These are phyloP conservation scores for Passiflora organensis DNA, from an alignment of 345 rosid species.

Conservation along the genomic window DNA sequence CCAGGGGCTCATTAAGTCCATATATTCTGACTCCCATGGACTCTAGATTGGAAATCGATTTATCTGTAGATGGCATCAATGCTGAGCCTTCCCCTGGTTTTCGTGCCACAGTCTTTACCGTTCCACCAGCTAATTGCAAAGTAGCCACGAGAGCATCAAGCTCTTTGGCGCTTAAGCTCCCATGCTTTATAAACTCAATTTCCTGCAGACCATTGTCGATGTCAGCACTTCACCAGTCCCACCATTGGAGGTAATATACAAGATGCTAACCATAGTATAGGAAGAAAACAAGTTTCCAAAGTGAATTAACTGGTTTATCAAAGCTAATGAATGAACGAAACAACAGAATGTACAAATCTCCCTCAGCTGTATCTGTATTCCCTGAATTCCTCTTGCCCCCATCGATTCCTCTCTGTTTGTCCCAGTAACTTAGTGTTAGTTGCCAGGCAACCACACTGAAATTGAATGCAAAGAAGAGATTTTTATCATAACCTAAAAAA, in stretches of 20 bases:
- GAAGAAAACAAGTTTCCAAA: not conserved
- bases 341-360: constrained; percentile 67
- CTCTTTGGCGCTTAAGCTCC: constrained; percentile 67
- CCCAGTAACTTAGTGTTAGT: constrained; percentile 52
- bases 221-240: not conserved
- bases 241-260: not conserved
- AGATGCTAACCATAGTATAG: not conserved
- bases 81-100: constrained; percentile 36
- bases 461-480: constrained; percentile 4
- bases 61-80: constrained; percentile 39
- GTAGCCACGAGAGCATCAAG: constrained; percentile 83
- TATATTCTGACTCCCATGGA: constrained; percentile 82
- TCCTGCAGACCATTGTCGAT: constrained; percentile 41
- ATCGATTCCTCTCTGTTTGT: constrained; percentile 37
- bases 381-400: constrained; percentile 23
- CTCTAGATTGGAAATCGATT: constrained; percentile 53
- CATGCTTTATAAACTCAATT: constrained; percentile 80
- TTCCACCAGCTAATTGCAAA: constrained; percentile 58
- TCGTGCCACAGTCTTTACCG: constrained; percentile 31
- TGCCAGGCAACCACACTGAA: constrained; percentile 95
- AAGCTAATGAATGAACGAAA: constrained; percentile 67
- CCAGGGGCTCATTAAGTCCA: constrained; percentile 54
- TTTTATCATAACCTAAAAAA: too few relatives aligned
- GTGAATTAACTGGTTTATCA: constrained; percentile 60
- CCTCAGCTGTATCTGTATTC: constrained; percentile 27